Base-by-base conservation (phyloP, 495 filamentous ascomycete genomes). In the Aspergillus cavernicola region DNA sequence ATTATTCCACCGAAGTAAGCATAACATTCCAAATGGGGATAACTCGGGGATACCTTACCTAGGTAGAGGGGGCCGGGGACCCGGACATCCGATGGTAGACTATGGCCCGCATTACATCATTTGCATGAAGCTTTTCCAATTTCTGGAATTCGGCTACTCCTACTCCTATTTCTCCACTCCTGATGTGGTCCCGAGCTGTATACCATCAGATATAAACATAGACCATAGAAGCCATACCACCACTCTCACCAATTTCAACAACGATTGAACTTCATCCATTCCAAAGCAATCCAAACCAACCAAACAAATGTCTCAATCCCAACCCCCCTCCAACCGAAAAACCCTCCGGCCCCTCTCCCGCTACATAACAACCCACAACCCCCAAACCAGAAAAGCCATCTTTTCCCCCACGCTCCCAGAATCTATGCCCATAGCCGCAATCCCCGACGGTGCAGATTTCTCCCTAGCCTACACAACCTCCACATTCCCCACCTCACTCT, bases 401-500 rank as follows among this genome's bases (percentile, higher is more conserved):
- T 76, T 73, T 60, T 66, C 63, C 13, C 31, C 35, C 16, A 28
- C 49, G 23, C 53, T 74, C 24, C 44, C 65, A 0, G 52, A 64
- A 6, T 19, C 47, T 1, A 61, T 68, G 50, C 58, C 65, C 20
- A 31, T 62, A 0, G 38, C 56, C 4, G 37, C 43, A 61, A 67
- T 69, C 49, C 19, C 47, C 33, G 57, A 70, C 44, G 43, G 50
- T 26, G 60, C 63, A n/a, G 48, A 61, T 36, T 66, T 72, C 52
- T 58, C 60, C 38, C 61, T 70, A 23, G 65, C 67, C 50, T 80
- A 80, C 61, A 78, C 78, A 19, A 85, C 82, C 9, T 79, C 53
- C 68, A 45, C 54, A 55, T 65, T 81, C 77, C 71, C 85, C 68
- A 69, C 79, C 61, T 44, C 79, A 72, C 16, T 80, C 63, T 77